Base-by-base conservation (phyloP, 352 stramenopile species). In the Halophytophthora polymorphica region DNA sequence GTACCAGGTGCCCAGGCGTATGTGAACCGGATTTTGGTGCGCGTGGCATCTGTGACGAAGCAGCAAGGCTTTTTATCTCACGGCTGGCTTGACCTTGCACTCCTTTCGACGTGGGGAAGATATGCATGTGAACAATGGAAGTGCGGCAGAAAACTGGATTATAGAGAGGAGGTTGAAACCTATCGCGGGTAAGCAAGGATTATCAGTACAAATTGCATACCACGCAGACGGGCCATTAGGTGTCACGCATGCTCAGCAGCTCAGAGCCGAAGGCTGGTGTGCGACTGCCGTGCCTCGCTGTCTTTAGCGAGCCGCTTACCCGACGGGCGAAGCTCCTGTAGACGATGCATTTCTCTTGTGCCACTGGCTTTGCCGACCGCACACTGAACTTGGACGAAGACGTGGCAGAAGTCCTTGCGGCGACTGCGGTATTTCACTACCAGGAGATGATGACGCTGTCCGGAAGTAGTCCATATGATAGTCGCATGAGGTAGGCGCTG, bases 1-100 rank as follows among this genome's bases (percentile, higher is more conserved):
- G 11, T 45, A 17, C 38, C 38, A 17, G 53, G 28, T 31, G 48
- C 43, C 18, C 55, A 63, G 23, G 56, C 56, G 22, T 63, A 54
- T 11, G 37, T 55, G 10, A 58, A 63, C 18, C 21, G 48, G 10
- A 14, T 58, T 11, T 33, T 64, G 13, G 29, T 8, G 17, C 38
- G 13, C 18, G 23, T 55, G 2, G 23, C 25, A 25, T 2, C 45
- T 14, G 19, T 28, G 3, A 31, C 38, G 2, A 15, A 31, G 6
- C 10, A 23, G 2, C 25, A 44, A 17, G 12, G 23, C n/a, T 19
- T 46, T n/a, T 11, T 1, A 22, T 10, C 38, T 64, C 2, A 55
- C 44, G 0, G 11, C 22, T 3, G 44, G n/a, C 0, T 29, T 64
- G 14, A 48, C 44, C 14, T 58, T 31, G 11, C 48, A 64, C 38